These are phyloP conservation scores for Actinomucor elegans DNA, from an alignment of 371 early-diverging fungal species.

Conservation along the genomic window DNA sequence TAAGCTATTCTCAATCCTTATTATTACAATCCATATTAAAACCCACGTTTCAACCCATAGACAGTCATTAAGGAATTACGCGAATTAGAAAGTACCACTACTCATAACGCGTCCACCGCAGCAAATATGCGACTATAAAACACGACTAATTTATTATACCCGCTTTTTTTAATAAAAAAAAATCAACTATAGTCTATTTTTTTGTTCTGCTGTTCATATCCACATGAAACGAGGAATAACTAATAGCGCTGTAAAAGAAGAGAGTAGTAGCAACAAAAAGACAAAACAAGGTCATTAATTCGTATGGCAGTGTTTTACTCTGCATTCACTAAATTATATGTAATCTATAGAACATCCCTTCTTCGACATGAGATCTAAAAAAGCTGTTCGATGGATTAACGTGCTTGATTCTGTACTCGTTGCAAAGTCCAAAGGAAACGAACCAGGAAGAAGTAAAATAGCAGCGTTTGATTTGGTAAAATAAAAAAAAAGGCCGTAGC, in stretches of 20 bases:
- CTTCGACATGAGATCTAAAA: slow-evolving; percentile 17
- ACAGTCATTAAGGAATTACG: slow-evolving; percentile 23
- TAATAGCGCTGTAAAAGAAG: too few relatives aligned
- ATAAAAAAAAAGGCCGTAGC: too few relatives aligned
- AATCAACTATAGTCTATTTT: background rate
- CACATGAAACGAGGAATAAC: slow-evolving; percentile 7
- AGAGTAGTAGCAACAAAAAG: slow-evolving; percentile 9
- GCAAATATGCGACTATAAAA: background rate
- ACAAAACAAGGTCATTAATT: background rate
- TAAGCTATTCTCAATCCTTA: slow-evolving; percentile 5
- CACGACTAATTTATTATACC: background rate
- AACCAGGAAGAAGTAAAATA: slow-evolving; percentile 43
- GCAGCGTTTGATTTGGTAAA: slow-evolving; percentile 83
- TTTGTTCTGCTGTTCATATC: background rate
- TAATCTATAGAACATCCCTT: slow-evolving; percentile 19
- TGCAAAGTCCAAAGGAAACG: slow-evolving; percentile 11
- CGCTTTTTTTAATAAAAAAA: background rate
- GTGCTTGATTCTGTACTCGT: slow-evolving; percentile 14
- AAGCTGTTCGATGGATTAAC: slow-evolving; percentile 11
- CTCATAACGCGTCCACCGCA: background rate
- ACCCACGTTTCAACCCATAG: slow-evolving; percentile 1
- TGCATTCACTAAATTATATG: background rate
- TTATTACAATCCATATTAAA: background rate
- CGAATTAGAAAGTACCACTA: slow-evolving; percentile 4
- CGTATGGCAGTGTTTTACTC: background rate